A percentile compares a stretch with the other conserved stretches of the same genome.
phyloP scores from a whole-genome alignment of 371 early-diverging fungal genomes.

The Mortierella sp. region DNA sequence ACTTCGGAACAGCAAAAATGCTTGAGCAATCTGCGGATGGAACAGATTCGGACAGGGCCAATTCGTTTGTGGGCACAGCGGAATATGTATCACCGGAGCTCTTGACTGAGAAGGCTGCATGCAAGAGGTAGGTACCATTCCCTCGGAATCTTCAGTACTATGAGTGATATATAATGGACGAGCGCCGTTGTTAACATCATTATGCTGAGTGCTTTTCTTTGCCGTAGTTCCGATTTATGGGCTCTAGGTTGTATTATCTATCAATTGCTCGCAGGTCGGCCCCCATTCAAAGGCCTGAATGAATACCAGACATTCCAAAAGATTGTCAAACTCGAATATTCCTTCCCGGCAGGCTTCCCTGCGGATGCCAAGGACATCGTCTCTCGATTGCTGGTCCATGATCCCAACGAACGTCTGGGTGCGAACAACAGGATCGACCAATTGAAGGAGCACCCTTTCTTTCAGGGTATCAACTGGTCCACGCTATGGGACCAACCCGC shows the following conservation, averaged over 20 bases:
- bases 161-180: neutral
- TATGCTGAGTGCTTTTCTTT: too few species aligned
- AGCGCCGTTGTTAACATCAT: too few species aligned
- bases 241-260: constrained; percentile 98
- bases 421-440: constrained; percentile 70
- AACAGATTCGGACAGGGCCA: constrained; percentile 61
- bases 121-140: constrained; percentile 62
- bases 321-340: constrained; percentile 87
- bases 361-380: constrained; percentile 77
- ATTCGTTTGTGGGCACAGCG: constrained; percentile 97
- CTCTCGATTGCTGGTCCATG: constrained; percentile 74
- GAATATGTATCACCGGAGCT: constrained; percentile 98
- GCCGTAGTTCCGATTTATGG: constrained; percentile 98
- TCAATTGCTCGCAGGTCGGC: constrained; percentile 92
- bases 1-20: constrained; percentile 98
- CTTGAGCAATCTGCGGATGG: constrained; percentile 57
- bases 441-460: constrained; percentile 91
- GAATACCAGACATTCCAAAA: constrained; percentile 97
- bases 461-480: constrained; percentile 88
- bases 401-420: constrained; percentile 83
- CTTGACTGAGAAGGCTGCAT: constrained; percentile 85
- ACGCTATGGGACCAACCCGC: constrained; percentile 64
- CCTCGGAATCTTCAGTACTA: neutral
- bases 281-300: constrained; percentile 96
- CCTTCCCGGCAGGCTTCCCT: constrained; percentile 81